Evolutionary conservation across 805 yeast genomes (phyloP).

Genomic region (Cyberlindnera americana): DNA sequence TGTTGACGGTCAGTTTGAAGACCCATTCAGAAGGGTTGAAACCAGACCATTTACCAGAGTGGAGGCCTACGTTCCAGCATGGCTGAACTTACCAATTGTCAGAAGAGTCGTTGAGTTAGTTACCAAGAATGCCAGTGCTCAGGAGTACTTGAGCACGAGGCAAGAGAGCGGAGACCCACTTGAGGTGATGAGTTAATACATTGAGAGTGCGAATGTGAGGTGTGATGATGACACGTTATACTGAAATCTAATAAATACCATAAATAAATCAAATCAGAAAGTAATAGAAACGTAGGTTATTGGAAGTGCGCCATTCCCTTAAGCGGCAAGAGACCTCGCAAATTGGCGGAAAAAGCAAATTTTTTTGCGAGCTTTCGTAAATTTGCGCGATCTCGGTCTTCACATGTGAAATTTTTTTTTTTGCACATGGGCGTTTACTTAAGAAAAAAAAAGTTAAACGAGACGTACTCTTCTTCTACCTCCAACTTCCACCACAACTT

Average conservation of each 20-base stretch:
- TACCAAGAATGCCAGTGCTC: conserved; percentile 75
- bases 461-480: neutral
- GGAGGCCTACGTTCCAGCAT: conserved; percentile 92
- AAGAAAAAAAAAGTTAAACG: conserved; percentile 7
- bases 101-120: conserved; percentile 87
- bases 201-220: too few relatives aligned
- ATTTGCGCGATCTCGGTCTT: too few relatives aligned
- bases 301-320: too few relatives aligned
- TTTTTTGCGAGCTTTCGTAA: too few relatives aligned
- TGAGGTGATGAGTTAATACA: conserved; percentile 2
- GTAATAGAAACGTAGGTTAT: too few relatives aligned
- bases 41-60: conserved; percentile 76
- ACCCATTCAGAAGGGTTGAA: conserved; percentile 73
- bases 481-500: neutral
- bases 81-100: conserved; percentile 85
- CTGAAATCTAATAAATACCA: neutral
- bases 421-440: conserved; percentile 1
- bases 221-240: neutral
- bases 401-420: conserved; percentile 10
- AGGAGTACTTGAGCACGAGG: conserved; percentile 39
- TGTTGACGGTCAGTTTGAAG: conserved; percentile 72
- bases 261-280: neutral
- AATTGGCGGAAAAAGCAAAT: neutral
- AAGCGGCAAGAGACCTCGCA: neutral
- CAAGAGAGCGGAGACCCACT: conserved; percentile 19